Base-by-base conservation (phyloP, 78 protist genomes). In the Chrysochromulina parva region DNA sequence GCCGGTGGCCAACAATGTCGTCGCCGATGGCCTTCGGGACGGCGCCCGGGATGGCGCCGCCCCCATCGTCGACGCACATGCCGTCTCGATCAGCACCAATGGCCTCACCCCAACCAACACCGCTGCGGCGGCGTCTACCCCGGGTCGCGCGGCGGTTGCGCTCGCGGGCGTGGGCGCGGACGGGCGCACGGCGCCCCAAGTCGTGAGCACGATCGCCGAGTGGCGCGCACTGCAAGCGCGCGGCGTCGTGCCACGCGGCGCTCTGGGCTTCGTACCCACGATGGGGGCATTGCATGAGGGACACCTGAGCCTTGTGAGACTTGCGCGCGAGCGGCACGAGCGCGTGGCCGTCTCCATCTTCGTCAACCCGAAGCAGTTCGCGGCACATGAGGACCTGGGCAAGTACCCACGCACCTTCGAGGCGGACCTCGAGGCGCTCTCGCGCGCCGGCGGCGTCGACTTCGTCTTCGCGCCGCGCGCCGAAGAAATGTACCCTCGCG, bases 241-340 rank as follows among this genome's bases (percentile, higher is more conserved):
- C 13, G 24, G 62, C 62, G 62, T 58, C 62, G 24, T 58, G 62
- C 62, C 24, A 14, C 62, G 62, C 7, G 13, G 62, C 62, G 38
- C 62, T 7, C 26, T 96, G 4, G 95, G 94, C 13, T 92, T 96
- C 47, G 97, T 96, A 5, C 97, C 97, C 17, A 96, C 97, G 0
- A 96, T 96, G 97, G 97, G 97, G 13, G 86, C 91, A 54, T 58
- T 96, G 55, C 97, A 96, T 90, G 92, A 48, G 26, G 97, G 97
- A 20, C 97, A 96, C 89, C 50, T 96, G 54, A 38, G 94, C 28
- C 92, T 96, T 53, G 92, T 96, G 0, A 86, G 66, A 22, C 10
- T 3, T 58, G 7, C 62, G 62, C 13, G 50, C 16, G 19, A 10
- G 26, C 93, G 48, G 11, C 9, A 20, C 57, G 94, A 95, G 53